Percentiles rank a stretch among this genome's conserved stretches.
phyloP scores from a whole-genome alignment of 129 eudicot genomes.

The Erigeron canadensis region DNA sequence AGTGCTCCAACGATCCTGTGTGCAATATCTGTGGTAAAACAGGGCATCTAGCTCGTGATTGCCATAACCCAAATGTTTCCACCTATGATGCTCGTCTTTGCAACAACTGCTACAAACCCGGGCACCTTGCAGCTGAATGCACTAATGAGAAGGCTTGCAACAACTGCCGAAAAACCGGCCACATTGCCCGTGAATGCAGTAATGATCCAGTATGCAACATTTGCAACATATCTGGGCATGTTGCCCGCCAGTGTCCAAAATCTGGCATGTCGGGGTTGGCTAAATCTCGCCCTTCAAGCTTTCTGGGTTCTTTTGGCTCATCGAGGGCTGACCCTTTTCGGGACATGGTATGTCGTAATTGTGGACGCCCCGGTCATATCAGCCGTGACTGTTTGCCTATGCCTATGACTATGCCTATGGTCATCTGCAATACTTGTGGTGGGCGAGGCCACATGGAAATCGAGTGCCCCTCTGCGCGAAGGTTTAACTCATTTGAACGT shows the following conservation, averaged over 20 bases:
- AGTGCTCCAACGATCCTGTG: constrained; percentile 54
- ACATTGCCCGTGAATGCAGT: constrained; percentile 63
- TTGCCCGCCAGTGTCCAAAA: constrained; percentile 61
- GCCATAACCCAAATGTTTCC: constrained; percentile 42
- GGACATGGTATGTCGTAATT: constrained; percentile 58
- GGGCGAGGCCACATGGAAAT: constrained; percentile 64
- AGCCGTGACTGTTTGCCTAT: constrained; percentile 54
- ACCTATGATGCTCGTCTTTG: constrained; percentile 57
- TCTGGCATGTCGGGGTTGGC: constrained; percentile 20
- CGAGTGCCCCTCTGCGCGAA: constrained; percentile 63
- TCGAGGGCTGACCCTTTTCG: constrained; percentile 53
- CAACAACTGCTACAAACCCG: constrained; percentile 68
- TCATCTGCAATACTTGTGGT: constrained; percentile 63
- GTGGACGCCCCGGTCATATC: constrained; percentile 66
- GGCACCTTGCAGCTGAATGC: constrained; percentile 62
- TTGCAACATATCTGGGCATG: constrained; percentile 62
- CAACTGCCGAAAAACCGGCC: constrained; percentile 68
- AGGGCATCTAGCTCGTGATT: constrained; percentile 67
- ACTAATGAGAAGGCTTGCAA: constrained; percentile 78
- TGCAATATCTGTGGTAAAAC: constrained; percentile 61
- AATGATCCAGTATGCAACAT: constrained; percentile 61
- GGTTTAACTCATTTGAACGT: constrained; percentile 22
- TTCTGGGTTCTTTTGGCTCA: constrained; percentile 20
- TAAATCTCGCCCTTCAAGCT: constrained; percentile 15
- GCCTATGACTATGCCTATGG: constrained; percentile 21